Base-by-base conservation (phyloP, 371 early-diverging fungal species). In the Rhizopus sp. region DNA sequence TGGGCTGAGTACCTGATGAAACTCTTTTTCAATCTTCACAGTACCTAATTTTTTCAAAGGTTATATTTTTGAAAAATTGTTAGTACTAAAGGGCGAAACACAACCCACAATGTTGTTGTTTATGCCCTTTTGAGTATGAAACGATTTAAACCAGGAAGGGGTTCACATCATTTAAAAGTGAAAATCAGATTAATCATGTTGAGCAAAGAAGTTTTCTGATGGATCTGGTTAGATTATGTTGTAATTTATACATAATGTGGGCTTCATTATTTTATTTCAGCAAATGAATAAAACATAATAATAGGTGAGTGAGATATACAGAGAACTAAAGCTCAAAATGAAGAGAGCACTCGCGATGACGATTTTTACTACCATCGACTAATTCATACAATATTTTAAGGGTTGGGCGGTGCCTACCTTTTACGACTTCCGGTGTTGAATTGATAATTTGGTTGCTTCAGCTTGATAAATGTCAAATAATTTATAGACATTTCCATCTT, bases 381-480 rank as follows among this genome's bases (percentile, higher is more conserved):
- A 32, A 13, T 30, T 32, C 48, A 48, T 48, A 32, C 48, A 48
- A 32, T 10, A 5, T 48, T n/a, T 31, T 33, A 30, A 32, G 30
- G 48, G 48, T 32, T 9, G 32, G 48, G 48, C 33, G 32, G 48
- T 32, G 33, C 10, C 48, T 48, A n/a, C 48, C 15, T 48, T 30
- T 48, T 48, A 48, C 33, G 12, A 48, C 48, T 32, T 48, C 10
- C 32, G 48, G 48, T 45, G 7, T 30, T 45, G 29, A 45, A 45
- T 52, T 52, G 52, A 52, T 52, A 52, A 38, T 52, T 52, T 44
- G 53, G 53, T 53, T 53, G 53, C 44, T 53, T 53, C 54, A 45
- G 54, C 54, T 54, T 54, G 45, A 35, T 54, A 54, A 54, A 54
- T 54, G 46, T 54, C 54, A 54, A 54, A 54, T 54, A 54, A 54